Conservation (phyloP, 169 alveolate species). For the Babesia gibsoni region DNA sequence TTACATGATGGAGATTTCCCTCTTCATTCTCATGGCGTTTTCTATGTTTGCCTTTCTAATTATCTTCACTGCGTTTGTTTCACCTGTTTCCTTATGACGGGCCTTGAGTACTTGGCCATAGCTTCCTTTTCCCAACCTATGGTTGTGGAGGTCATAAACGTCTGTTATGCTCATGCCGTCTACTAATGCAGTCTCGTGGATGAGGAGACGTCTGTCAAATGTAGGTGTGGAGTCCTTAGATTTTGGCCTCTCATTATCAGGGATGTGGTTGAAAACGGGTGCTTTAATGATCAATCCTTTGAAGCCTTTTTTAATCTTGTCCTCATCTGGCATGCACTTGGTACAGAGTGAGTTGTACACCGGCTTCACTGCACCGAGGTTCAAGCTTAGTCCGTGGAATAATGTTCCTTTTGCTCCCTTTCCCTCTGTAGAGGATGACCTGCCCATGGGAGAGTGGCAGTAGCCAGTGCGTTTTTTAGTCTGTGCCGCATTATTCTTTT, state of each 20-base stretch:
- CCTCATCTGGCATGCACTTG: constrained; percentile 66
- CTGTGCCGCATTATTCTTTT: too few species aligned
- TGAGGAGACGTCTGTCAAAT: constrained; percentile 68
- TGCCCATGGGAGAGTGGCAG: too few species aligned
- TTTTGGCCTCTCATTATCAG: background rate
- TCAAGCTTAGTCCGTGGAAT: too few species aligned
- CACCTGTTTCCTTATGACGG: constrained; percentile 79
- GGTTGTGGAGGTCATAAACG: constrained; percentile 77
- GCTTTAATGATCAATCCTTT: constrained; percentile 52
- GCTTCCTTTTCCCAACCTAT: constrained; percentile 85
- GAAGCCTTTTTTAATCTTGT: constrained; percentile 43
- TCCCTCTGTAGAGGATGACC: too few species aligned
- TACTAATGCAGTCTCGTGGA: constrained; percentile 67
- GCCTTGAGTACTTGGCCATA: constrained; percentile 88
- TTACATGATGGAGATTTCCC: constrained; percentile 85
- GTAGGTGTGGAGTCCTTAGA: constrained; percentile 47
- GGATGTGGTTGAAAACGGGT: constrained; percentile 24
- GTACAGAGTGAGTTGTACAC: constrained; percentile 63
- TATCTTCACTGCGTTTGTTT: constrained; percentile 82
- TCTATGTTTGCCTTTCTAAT: constrained; percentile 82
- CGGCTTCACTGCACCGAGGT: too few species aligned
- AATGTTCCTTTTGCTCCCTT: too few species aligned
- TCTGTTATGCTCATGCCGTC: constrained; percentile 76
- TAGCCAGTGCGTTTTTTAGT: too few species aligned
- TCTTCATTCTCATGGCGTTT: constrained; percentile 82